Evolutionary conservation across 768 basidiomycete species (phyloP), one percentile per base, ranked within the genome.

Genomic region (Sporobolomyces phaffii): DNA sequence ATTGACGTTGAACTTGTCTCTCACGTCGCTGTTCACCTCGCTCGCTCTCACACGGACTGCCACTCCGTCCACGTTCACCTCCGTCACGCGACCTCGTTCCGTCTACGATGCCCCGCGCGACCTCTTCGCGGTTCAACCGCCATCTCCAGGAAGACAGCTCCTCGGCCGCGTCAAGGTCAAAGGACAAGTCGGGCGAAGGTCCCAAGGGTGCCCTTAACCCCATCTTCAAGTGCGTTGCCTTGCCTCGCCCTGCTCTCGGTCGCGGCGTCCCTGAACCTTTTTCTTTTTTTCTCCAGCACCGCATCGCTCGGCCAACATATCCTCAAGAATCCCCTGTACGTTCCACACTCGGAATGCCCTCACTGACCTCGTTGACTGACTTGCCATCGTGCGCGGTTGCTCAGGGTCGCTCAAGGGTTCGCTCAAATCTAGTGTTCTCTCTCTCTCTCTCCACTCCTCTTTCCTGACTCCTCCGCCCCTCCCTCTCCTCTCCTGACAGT

Each of bases 221-320:
- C 26, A 72, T 72, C 64, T 72, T 72, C 71, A 72, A 72, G 70
- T 67, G 28, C 24, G 62, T 50, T n/a, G n/a, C n/a, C n/a, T n/a
- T n/a, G n/a, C n/a, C n/a, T n/a, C n/a, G n/a, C n/a, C 56, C 11
- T 20, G 1, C 34, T 20, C 31, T 34, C 5, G 44, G 8, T 51
- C 18, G 31, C 29, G 5, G 29, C 38, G 40, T 18, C 31, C 17
- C 28, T 43, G 26, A 2, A 22, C 17, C 24, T 43, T 40, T 41
- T 58, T 45, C 22, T 34, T 14, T n/a, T 45, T 57, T 44, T 33
- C 9, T 18, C 8, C 52, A 71, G 70, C 71, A 72, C 71, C 36
- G 67, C 63, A 4, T 83, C 89, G 72, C 97, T 96, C 73, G 94
- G 96, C 26, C 94, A 98, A 77, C 94, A 99, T 80, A 98, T 99